These are phyloP conservation scores for Penicillium argentinense DNA, from an alignment of 495 filamentous ascomycete species.

Conservation along the genomic window DNA sequence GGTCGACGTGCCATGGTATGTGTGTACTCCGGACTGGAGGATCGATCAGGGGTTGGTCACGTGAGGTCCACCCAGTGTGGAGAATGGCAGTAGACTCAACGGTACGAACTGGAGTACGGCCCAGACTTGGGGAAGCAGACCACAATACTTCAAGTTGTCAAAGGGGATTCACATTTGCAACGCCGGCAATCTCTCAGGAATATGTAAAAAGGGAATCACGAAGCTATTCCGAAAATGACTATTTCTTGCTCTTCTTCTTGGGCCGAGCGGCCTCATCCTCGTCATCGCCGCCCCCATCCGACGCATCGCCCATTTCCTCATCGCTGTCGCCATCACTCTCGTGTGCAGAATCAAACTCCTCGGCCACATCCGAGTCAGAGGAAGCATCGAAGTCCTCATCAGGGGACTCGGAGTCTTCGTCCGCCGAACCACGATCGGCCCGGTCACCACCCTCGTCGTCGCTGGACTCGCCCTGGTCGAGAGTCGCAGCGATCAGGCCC, in stretches of 20 bases:
- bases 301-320: slow-evolving; percentile 60
- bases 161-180: no score
- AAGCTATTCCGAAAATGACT: slow-evolving; percentile 23
- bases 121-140: no score
- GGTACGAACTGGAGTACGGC: background rate
- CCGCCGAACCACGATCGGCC: slow-evolving; percentile 83
- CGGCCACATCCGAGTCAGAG: slow-evolving; percentile 89
- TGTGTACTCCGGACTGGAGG: no score
- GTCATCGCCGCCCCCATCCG: slow-evolving; percentile 50
- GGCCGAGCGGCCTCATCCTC: slow-evolving; percentile 53
- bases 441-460: slow-evolving; percentile 70
- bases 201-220: no score
- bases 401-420: slow-evolving; percentile 90
- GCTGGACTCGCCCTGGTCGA: slow-evolving; percentile 74
- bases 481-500: slow-evolving; percentile 54
- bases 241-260: slow-evolving; percentile 70
- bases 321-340: slow-evolving; percentile 77
- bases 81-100: no score
- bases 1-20: no score
- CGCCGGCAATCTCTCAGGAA: no score
- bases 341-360: slow-evolving; percentile 91
- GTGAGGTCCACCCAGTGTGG: slow-evolving; percentile 17
- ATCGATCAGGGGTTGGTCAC: slow-evolving; percentile 12
- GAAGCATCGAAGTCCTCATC: slow-evolving; percentile 96
- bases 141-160: no score